Conservation (phyloP, 2,329 filamentous ascomycete genomes). For the Penicillium sp. region DNA sequence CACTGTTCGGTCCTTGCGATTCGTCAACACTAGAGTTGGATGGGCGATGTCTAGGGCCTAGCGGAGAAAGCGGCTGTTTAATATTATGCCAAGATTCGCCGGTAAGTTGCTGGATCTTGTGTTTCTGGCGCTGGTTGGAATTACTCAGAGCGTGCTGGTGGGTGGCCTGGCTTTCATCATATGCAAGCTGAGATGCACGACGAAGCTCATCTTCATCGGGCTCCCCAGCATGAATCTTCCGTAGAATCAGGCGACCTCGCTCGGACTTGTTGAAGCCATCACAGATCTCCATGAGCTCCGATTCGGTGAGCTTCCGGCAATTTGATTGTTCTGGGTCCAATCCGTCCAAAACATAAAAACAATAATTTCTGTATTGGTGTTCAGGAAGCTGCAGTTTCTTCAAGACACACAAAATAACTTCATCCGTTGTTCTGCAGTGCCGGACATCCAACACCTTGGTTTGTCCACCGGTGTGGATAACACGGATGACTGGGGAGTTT, state of each 20-base stretch:
- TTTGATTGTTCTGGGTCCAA: constrained; percentile 77
- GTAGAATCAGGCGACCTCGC: constrained; percentile 82
- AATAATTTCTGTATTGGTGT: constrained; percentile 91
- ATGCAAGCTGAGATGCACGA: constrained; percentile 81
- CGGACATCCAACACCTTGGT: constrained; percentile 94
- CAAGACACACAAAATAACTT: constrained; percentile 85
- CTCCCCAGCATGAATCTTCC: constrained; percentile 89
- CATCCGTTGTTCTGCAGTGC: constrained; percentile 85
- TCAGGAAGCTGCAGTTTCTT: constrained; percentile 86
- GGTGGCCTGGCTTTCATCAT: constrained; percentile 78
- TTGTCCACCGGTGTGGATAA: constrained; percentile 87
- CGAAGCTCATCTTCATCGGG: constrained; percentile 84
- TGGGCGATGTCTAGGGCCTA: constrained; percentile 40
- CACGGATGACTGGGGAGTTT: constrained; percentile 84
- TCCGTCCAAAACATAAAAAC: constrained; percentile 90
- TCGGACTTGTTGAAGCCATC: constrained; percentile 82
- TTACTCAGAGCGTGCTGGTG: constrained; percentile 62
- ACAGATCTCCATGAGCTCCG: constrained; percentile 86
- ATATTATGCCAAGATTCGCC: constrained; percentile 85
- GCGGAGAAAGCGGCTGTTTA: constrained; percentile 82
- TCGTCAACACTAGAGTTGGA: constrained; percentile 31
- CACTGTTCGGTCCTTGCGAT: constrained; percentile 25
- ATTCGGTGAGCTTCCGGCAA: constrained; percentile 79
- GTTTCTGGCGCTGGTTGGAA: constrained; percentile 73
- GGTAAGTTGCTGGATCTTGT: constrained; percentile 84